Percentiles rank a stretch among this genome's conserved stretches.
Evolutionary conservation across 345 rosid species (phyloP).

Genomic region (Brassica nigra): DNA sequence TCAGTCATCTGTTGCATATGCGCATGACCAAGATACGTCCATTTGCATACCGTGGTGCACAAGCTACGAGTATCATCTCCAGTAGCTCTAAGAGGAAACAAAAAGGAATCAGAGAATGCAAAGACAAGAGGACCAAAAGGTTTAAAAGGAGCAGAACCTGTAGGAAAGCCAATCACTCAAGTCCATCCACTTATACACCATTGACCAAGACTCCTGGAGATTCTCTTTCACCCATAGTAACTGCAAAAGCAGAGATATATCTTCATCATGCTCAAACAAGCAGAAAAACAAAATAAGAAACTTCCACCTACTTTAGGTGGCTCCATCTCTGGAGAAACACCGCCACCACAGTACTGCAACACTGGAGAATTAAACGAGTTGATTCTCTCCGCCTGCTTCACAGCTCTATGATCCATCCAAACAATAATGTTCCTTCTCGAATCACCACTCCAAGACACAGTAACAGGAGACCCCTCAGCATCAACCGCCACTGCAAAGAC

Average conservation of each 20-base stretch:
- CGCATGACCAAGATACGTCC: constrained; percentile 99
- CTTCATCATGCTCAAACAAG: background rate
- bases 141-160: constrained; percentile 47
- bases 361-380: constrained; percentile 80
- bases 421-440: constrained; percentile 88
- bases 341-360: constrained; percentile 88
- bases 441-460: constrained; percentile 98
- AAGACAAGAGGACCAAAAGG: background rate
- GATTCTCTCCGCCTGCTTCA: constrained; percentile 88
- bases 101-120: constrained; percentile 11
- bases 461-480: constrained; percentile 92
- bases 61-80: constrained; percentile 96
- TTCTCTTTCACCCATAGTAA: constrained; percentile 98
- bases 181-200: constrained; percentile 98
- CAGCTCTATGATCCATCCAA: constrained; percentile 99
- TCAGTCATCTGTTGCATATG: constrained; percentile 80
- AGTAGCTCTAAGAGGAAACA: constrained; percentile 65
- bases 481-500: constrained; percentile 82
- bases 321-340: constrained; percentile 92
- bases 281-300: background rate
- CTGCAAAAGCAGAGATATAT: constrained; percentile 48
- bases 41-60: constrained; percentile 95
- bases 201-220: constrained; percentile 90
- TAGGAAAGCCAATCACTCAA: constrained; percentile 98
- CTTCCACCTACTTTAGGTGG: constrained; percentile 73